phyloP scores from a whole-genome alignment of 2,329 filamentous ascomycete genomes.

The Talaromyces islandicus region DNA sequence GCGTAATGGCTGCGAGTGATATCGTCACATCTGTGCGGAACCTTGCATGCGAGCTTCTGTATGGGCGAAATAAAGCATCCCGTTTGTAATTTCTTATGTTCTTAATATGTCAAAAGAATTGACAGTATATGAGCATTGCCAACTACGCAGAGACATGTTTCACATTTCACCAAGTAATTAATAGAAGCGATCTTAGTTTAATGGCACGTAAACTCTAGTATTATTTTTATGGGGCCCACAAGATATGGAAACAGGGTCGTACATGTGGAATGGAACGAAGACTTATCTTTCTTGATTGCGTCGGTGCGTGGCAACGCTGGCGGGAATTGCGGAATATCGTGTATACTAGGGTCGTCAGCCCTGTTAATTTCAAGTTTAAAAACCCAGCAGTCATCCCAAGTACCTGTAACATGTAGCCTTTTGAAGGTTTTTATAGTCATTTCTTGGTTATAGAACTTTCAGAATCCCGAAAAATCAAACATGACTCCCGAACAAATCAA shows the following conservation, averaged over 20 bases:
- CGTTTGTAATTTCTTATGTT: neutral
- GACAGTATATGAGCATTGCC: neutral
- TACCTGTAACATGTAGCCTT: neutral
- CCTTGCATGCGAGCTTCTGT: neutral
- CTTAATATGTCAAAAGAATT: neutral
- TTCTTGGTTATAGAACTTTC: neutral
- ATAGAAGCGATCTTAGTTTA: neutral
- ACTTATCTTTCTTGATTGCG: neutral
- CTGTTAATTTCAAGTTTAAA: neutral
- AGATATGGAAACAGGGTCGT: neutral
- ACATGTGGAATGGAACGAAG: neutral
- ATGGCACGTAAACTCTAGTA: neutral
- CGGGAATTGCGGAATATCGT: neutral
- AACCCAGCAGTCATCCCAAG: neutral
- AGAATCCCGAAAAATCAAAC: neutral
- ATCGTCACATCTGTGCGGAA: constrained; percentile 28
- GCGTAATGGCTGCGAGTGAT: constrained; percentile 44
- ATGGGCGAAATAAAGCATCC: neutral
- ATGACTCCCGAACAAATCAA: neutral
- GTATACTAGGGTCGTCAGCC: neutral
- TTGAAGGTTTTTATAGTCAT: neutral
- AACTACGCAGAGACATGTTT: neutral
- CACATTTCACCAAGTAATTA: neutral
- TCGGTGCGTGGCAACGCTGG: neutral
- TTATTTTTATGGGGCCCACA: neutral